Evolutionary conservation across 495 filamentous ascomycete species (phyloP).

Genomic region (Durotheca rogersii): DNA sequence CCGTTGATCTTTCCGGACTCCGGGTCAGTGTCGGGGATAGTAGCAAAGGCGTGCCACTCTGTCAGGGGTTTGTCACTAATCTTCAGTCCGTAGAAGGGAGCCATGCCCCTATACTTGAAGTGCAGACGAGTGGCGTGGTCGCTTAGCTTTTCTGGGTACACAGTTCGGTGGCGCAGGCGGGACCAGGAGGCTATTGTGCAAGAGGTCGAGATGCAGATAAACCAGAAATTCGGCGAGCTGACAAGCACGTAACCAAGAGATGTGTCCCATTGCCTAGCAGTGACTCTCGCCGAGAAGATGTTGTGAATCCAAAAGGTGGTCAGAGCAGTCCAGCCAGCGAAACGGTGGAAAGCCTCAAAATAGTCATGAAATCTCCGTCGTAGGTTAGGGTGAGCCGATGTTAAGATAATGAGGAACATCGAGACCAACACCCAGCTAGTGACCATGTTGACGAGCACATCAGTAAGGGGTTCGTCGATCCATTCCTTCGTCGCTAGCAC

Average conservation of each 20-base stretch:
- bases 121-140: slow-evolving; percentile 71
- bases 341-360: slow-evolving; percentile 69
- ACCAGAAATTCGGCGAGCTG: slow-evolving; percentile 65
- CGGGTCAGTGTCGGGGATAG: slow-evolving; percentile 58
- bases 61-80: slow-evolving; percentile 60
- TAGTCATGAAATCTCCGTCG: slow-evolving; percentile 59
- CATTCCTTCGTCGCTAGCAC: slow-evolving; percentile 51
- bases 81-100: slow-evolving; percentile 52
- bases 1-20: slow-evolving; percentile 51
- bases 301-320: slow-evolving; percentile 65
- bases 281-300: slow-evolving; percentile 57
- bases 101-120: slow-evolving; percentile 59
- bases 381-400: slow-evolving; percentile 53
- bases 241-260: slow-evolving; percentile 46
- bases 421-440: slow-evolving; percentile 46
- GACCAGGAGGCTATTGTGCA: slow-evolving; percentile 69
- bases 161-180: slow-evolving; percentile 59
- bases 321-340: slow-evolving; percentile 62
- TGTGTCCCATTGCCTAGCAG: slow-evolving; percentile 54
- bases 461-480: slow-evolving; percentile 31
- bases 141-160: slow-evolving; percentile 64
- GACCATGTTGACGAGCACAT: slow-evolving; percentile 39
- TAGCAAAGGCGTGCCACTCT: slow-evolving; percentile 83
- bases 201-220: slow-evolving; percentile 59
- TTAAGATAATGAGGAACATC: slow-evolving; percentile 44